Conservation (phyloP, 2,329 filamentous ascomycete genomes). For the Blastomyces parvus region DNA sequence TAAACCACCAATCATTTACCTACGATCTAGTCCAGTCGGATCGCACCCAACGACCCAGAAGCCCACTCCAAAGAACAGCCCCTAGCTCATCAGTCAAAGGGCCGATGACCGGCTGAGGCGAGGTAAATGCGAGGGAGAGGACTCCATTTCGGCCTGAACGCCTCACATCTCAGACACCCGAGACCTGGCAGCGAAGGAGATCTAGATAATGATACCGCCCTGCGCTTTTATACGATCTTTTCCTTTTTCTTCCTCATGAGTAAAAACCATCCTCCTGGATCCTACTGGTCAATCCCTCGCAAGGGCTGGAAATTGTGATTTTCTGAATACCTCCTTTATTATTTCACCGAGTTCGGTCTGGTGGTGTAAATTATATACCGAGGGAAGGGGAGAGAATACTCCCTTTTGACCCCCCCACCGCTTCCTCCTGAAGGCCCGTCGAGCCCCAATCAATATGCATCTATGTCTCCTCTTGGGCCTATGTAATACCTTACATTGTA, state of each 20-base stretch:
- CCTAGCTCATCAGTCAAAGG: constrained; percentile 4
- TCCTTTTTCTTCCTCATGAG: no score
- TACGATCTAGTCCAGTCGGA: not conserved
- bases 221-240: not conserved
- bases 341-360: not conserved
- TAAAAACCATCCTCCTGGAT: not conserved
- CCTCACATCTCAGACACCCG: constrained; percentile 16
- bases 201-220: not conserved
- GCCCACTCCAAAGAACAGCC: not conserved
- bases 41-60: not conserved
- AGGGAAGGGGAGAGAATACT: not conserved
- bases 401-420: not conserved
- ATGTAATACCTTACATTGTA: no score
- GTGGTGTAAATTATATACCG: not conserved
- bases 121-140: not conserved
- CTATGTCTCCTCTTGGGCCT: not conserved
- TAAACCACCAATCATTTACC: not conserved
- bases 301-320: not conserved
- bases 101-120: not conserved
- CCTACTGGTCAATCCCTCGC: not conserved
- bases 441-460: not conserved
- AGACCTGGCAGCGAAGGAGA: not conserved
- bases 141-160: constrained; percentile 13
- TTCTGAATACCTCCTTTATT: not conserved
- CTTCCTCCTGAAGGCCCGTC: not conserved